A percentile compares a stretch with the other conserved stretches of the same genome.
Conservation (phyloP, 768 basidiomycete species). For the Mycena filopes region DNA sequence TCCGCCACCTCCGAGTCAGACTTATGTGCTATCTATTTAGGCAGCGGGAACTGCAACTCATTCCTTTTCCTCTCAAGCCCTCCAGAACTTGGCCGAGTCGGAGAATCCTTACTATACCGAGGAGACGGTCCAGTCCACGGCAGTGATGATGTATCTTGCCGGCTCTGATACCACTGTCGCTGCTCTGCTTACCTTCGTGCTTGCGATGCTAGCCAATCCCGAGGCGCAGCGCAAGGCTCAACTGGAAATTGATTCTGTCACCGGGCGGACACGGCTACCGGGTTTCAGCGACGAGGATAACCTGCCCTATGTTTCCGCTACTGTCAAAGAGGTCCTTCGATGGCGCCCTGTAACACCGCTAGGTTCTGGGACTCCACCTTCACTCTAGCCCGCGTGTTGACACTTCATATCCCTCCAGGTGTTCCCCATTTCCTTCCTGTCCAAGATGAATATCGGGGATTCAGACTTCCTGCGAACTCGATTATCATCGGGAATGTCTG, state of each 20-base stretch:
- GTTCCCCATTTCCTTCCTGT: constrained; percentile 41
- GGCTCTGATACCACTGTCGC: constrained; percentile 49
- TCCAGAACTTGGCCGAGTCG: background rate
- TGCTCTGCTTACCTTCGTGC: constrained; percentile 44
- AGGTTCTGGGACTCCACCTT: no score
- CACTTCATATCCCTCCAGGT: constrained; percentile 5
- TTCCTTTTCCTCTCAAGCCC: constrained; percentile 8
- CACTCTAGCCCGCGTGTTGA: no score
- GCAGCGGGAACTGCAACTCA: background rate
- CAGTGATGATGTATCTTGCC: background rate
- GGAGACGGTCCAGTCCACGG: background rate
- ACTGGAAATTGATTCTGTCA: constrained; percentile 49
- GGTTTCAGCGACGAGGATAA: constrained; percentile 41
- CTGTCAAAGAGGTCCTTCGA: constrained; percentile 48
- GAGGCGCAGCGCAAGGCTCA: constrained; percentile 48
- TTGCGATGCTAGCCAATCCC: constrained; percentile 50
- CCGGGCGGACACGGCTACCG: constrained; percentile 48
- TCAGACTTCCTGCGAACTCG: constrained; percentile 46
- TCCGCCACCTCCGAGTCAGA: background rate
- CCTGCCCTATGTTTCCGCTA: constrained; percentile 47
- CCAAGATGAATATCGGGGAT: constrained; percentile 49
- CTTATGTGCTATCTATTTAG: constrained; percentile 15
- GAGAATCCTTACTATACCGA: background rate
- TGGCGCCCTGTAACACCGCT: constrained; percentile 46
- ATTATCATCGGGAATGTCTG: constrained; percentile 39